Evolutionary conservation across 2,329 filamentous ascomycete species (phyloP).

Genomic region (Penicillium sp.): DNA sequence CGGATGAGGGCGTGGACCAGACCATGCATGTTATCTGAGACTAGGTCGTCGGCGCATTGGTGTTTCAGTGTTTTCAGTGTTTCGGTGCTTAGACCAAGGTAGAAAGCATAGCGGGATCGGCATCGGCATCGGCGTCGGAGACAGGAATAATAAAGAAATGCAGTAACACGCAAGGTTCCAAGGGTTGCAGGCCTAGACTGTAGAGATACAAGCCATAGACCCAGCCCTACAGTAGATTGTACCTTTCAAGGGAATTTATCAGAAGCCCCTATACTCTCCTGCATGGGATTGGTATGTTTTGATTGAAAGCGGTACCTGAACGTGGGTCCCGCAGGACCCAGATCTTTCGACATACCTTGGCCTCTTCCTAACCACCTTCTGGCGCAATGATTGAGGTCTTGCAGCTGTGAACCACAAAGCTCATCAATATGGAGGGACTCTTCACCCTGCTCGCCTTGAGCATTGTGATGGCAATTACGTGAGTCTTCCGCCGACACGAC

Average conservation of each 20-base stretch:
- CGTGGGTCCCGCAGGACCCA: constrained; percentile 15
- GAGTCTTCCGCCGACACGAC: constrained; percentile 31
- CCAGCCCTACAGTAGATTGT: not conserved
- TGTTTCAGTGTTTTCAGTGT: not conserved
- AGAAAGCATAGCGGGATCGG: not conserved
- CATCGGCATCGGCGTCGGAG: not conserved
- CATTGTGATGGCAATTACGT: constrained; percentile 67
- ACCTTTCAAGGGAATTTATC: not conserved
- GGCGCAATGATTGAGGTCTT: constrained; percentile 30
- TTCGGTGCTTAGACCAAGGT: not conserved
- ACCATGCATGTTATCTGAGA: not conserved
- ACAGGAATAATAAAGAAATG: not conserved
- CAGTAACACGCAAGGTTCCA: not conserved
- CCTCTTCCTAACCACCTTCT: constrained; percentile 2
- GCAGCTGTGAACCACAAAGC: constrained; percentile 30
- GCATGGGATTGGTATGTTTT: constrained; percentile 10
- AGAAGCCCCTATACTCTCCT: not conserved
- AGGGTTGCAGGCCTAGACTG: not conserved
- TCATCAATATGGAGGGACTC: constrained; percentile 60
- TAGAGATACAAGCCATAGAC: not conserved
- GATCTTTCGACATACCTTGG: constrained; percentile 10
- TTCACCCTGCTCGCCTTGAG: constrained; percentile 66
- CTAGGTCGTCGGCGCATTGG: not conserved
- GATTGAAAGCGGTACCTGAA: constrained; percentile 24
- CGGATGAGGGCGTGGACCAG: not conserved